A percentile compares a stretch with the other conserved stretches of the same genome.
These are phyloP conservation scores for Ogataea saltuana DNA, from an alignment of 805 yeast genomes.

Conservation along the genomic window DNA sequence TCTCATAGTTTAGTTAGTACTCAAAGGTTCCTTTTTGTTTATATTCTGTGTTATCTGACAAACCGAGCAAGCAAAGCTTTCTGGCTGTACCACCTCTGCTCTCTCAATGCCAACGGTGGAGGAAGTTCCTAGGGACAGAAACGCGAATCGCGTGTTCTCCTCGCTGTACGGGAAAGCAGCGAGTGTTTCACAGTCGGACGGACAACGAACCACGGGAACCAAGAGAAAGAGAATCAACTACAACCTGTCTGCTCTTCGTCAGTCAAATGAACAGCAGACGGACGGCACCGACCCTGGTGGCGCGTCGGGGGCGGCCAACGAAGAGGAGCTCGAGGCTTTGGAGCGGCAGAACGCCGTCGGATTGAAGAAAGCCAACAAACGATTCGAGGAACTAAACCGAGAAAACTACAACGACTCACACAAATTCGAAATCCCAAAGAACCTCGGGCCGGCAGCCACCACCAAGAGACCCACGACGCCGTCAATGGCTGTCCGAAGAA, in stretches of 20 bases:
- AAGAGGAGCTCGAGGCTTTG: constrained; percentile 33
- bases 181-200: constrained; percentile 3
- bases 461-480: constrained; percentile 25
- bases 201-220: constrained; percentile 13
- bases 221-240: constrained; percentile 38
- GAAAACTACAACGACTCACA: constrained; percentile 44
- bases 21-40: background rate
- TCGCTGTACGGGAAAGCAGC: constrained; percentile 28
- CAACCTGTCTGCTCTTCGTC: constrained; percentile 31
- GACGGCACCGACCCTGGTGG: constrained; percentile 24
- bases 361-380: constrained; percentile 38
- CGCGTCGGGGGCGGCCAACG: constrained; percentile 33
- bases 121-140: constrained; percentile 32
- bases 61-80: too few relatives aligned
- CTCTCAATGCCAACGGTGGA: constrained; percentile 35
- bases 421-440: constrained; percentile 42
- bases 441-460: constrained; percentile 18
- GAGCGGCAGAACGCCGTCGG: constrained; percentile 30
- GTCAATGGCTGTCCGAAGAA: constrained; percentile 39
- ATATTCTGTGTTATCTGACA: too few relatives aligned
- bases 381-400: constrained; percentile 43
- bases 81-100: background rate
- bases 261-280: constrained; percentile 34
- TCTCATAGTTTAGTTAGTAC: too few relatives aligned
- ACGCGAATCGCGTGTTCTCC: constrained; percentile 29